Base-by-base conservation (phyloP, 176 grass and related monocot species). In the Luzula sylvatica region DNA sequence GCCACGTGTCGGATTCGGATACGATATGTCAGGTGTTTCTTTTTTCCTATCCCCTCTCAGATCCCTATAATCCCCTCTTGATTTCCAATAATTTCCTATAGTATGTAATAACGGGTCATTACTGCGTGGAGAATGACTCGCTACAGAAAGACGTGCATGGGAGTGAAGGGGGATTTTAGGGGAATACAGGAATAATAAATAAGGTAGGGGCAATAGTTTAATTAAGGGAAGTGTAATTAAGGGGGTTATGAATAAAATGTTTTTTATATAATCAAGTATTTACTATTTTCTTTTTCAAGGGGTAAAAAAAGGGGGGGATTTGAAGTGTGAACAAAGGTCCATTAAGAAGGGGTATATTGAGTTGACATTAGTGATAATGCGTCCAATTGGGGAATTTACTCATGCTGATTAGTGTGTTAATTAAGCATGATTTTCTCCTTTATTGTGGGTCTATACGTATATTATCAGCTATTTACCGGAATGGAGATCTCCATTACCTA, bases 1-100 rank as follows among this genome's bases (percentile, higher is more conserved):
- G 61, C 61, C 71, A 75, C 71, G 71, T 75, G 61, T 56, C 26
- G 17, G 26, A 38, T 56, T 50, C 58, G 23, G 61, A 75, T 75
- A 57, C 41, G 61, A 26, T 56, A 20, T 28, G 19, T 66, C 41
- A 51, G 72, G 44, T 25, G 72, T 58, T 41, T 21, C 72, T 67
- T 66, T 58, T 35, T 39, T 21, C 15, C 63, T 53, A 56, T 61
- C 68, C 28, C 55, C 68, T 52, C 46, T 63, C 59, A 48, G 42
- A 63, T 63, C 58, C 58, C 41, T 47, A 62, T 46, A 3, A 18
- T 27, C 6, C 23, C 19, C 2, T 13, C 19, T 1, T 14, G 0
- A 4, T 9, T 35, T 35, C 30, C 30, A 4, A 35, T 9, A 25
- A 64, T 64, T 7, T 27, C 19, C 1, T 49, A 44, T 35, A 4